These are phyloP conservation scores for Lodderomyces elongisporus DNA, from an alignment of 1,139 yeast genomes.

Conservation along the genomic window DNA sequence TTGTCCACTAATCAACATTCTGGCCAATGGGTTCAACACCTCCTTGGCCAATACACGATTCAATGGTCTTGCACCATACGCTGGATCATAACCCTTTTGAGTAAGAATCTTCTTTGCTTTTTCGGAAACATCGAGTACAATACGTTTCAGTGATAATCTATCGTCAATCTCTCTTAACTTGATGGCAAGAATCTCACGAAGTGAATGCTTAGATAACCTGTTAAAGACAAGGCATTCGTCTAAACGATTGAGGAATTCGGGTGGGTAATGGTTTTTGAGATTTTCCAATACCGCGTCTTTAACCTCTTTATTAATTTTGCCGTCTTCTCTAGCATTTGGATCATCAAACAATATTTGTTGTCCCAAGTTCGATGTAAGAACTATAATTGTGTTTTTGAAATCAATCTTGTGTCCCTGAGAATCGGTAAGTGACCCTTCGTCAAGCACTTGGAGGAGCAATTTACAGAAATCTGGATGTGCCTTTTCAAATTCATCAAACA, in stretches of 20 bases:
- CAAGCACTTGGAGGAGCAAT: constrained; percentile 82
- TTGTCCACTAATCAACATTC: constrained; percentile 72
- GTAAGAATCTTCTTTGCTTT: constrained; percentile 75
- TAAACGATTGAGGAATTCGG: constrained; percentile 89
- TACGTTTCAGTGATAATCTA: constrained; percentile 75
- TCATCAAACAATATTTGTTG: constrained; percentile 80
- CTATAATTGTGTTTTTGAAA: constrained; percentile 88
- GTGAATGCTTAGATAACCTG: constrained; percentile 69
- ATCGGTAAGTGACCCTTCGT: constrained; percentile 91
- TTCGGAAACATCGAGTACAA: constrained; percentile 51
- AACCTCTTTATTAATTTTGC: constrained; percentile 45
- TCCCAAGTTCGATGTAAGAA: constrained; percentile 97
- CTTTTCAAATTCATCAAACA: constrained; percentile 95
- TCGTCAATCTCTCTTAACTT: constrained; percentile 76
- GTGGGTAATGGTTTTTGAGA: constrained; percentile 74
- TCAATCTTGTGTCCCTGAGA: constrained; percentile 93
- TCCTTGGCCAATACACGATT: constrained; percentile 82
- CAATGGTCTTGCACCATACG: constrained; percentile 94
- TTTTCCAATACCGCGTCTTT: constrained; percentile 58
- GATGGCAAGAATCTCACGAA: constrained; percentile 76
- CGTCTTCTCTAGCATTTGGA: constrained; percentile 34
- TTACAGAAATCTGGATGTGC: constrained; percentile 94
- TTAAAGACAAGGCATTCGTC: constrained; percentile 90
- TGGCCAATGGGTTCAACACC: constrained; percentile 82
- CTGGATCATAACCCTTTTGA: constrained; percentile 81